A percentile compares a stretch with the other conserved stretches of the same genome.
Evolutionary conservation across 1,139 yeast genomes (phyloP).

Genomic region (Diutina mesorugosa): DNA sequence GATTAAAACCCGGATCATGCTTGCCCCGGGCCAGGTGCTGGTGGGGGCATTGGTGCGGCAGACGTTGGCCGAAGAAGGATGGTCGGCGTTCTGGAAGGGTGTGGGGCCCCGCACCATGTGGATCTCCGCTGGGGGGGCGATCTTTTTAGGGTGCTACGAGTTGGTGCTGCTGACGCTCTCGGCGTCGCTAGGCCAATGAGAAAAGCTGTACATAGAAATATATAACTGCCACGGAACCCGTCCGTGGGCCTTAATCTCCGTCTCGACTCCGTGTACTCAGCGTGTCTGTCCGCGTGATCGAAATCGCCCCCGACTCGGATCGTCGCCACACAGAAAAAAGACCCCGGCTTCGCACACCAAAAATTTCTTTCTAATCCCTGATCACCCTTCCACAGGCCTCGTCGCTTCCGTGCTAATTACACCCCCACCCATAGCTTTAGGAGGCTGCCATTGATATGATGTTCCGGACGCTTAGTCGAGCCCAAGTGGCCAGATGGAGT

Average conservation of each 20-base stretch:
- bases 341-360: background rate
- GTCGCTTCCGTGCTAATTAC: background rate
- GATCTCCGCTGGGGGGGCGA: conserved; percentile 98
- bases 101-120: conserved; percentile 92
- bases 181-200: background rate
- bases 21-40: conserved; percentile 39
- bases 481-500: background rate
- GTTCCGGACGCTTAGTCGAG: background rate
- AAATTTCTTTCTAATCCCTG: background rate
- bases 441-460: background rate
- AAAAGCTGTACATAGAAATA: too few species aligned
- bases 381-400: too few species aligned
- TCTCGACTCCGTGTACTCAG: background rate
- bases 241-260: background rate
- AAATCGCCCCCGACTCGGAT: background rate
- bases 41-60: conserved; percentile 29
- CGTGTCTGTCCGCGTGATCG: background rate
- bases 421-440: background rate
- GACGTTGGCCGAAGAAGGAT: conserved; percentile 55
- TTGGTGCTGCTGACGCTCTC: conserved; percentile 16
- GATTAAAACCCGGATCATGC: conserved; percentile 83
- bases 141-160: conserved; percentile 89
- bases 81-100: conserved; percentile 60
- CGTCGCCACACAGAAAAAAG: background rate
- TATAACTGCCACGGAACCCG: too few species aligned